phyloP scores from a whole-genome alignment of 2,329 filamentous ascomycete genomes.

The Pleomassaria siparia region DNA sequence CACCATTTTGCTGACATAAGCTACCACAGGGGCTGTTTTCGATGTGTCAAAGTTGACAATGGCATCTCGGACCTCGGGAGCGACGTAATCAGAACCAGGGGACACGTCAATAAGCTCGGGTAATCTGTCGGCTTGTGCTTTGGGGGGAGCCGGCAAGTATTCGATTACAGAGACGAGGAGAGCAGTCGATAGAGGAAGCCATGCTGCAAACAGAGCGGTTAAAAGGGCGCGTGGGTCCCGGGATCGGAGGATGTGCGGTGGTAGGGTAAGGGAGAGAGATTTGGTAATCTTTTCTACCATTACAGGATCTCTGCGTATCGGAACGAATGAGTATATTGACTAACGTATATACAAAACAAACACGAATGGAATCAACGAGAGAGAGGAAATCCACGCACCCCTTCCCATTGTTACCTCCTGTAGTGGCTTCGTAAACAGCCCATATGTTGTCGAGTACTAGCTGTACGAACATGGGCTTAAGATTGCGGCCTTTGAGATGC shows the following conservation, averaged over 20 bases:
- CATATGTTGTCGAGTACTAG: slow-evolving; percentile 93
- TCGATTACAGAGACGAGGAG: slow-evolving; percentile 92
- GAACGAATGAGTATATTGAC: slow-evolving; percentile 45
- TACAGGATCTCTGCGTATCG: slow-evolving; percentile 63
- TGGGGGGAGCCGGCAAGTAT: slow-evolving; percentile 79
- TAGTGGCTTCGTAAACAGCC: slow-evolving; percentile 91
- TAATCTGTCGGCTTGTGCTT: slow-evolving; percentile 77
- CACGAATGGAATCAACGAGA: slow-evolving; percentile 24
- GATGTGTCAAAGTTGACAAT: slow-evolving; percentile 78
- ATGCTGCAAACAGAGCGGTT: slow-evolving; percentile 81
- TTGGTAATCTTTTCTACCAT: slow-evolving; percentile 94
- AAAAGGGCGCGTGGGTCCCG: slow-evolving; percentile 81
- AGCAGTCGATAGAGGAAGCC: slow-evolving; percentile 91
- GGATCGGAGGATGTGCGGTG: slow-evolving; percentile 80
- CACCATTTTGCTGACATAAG: slow-evolving; percentile 98
- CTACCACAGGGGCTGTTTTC: slow-evolving; percentile 76
- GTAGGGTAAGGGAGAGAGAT: slow-evolving; percentile 79
- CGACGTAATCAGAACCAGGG: slow-evolving; percentile 73
- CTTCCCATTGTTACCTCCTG: slow-evolving; percentile 77
- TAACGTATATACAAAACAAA: slow-evolving; percentile 37
- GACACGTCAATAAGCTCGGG: slow-evolving; percentile 77
- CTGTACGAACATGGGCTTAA: slow-evolving; percentile 98
- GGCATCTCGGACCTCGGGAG: slow-evolving; percentile 69
- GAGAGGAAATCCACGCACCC: slow-evolving; percentile 61
- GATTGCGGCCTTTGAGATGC: slow-evolving; percentile 84